Evolutionary conservation across 1,139 yeast species (phyloP).

Genomic region (Scheffersomyces insectosa): DNA sequence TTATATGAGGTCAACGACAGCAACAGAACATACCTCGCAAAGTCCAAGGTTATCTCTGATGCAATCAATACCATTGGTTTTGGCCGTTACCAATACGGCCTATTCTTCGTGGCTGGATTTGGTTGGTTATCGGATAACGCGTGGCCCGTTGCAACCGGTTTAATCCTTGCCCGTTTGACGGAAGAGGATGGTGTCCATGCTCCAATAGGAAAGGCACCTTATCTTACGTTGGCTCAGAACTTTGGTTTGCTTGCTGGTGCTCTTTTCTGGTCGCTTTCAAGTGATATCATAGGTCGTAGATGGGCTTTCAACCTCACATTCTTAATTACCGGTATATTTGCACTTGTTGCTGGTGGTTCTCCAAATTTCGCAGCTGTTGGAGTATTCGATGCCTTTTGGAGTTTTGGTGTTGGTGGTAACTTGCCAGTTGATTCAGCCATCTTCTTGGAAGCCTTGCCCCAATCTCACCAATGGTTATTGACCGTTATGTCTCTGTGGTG

Average conservation of each 20-base stretch:
- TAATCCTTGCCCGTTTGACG: slow-evolving; percentile 33
- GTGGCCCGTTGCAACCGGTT: slow-evolving; percentile 43
- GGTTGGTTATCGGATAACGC: slow-evolving; percentile 49
- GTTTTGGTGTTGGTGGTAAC: slow-evolving; percentile 49
- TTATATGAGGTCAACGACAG: slow-evolving; percentile 11
- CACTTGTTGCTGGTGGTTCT: slow-evolving; percentile 37
- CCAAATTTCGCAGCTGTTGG: slow-evolving; percentile 46
- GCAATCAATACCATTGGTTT: slow-evolving; percentile 45
- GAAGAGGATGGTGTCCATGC: slow-evolving; percentile 42
- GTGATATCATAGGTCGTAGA: slow-evolving; percentile 43
- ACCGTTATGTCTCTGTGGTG: slow-evolving; percentile 48
- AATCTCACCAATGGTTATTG: slow-evolving; percentile 38
- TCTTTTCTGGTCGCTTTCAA: slow-evolving; percentile 40
- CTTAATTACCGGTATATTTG: slow-evolving; percentile 40
- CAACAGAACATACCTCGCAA: slow-evolving; percentile 28
- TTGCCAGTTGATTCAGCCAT: slow-evolving; percentile 47
- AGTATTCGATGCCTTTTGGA: slow-evolving; percentile 40
- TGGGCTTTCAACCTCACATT: slow-evolving; percentile 48
- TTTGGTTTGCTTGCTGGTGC: slow-evolving; percentile 46
- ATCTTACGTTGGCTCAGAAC: slow-evolving; percentile 42
- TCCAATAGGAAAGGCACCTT: slow-evolving; percentile 37
- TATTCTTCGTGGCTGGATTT: slow-evolving; percentile 45
- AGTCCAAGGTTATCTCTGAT: slow-evolving; percentile 31
- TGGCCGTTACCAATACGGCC: slow-evolving; percentile 42
- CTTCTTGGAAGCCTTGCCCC: slow-evolving; percentile 44